A percentile compares a stretch with the other conserved stretches of the same genome.
phyloP scores from a whole-genome alignment of 2,329 filamentous ascomycete genomes.

The Aspergillus intermedius region DNA sequence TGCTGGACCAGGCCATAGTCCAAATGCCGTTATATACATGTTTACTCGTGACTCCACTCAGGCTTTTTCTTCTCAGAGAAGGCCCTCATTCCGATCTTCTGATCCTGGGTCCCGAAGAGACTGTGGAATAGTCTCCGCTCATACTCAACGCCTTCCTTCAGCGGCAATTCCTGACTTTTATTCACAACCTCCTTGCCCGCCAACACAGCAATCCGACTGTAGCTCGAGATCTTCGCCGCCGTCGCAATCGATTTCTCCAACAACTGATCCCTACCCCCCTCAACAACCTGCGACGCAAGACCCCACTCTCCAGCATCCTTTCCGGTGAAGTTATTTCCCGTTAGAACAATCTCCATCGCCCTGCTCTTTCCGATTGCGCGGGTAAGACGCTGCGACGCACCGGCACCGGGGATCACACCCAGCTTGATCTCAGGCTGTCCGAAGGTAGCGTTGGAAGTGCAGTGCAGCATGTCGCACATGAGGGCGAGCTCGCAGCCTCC shows the following conservation, averaged over 20 bases:
- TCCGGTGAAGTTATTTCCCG: conserved; percentile 76
- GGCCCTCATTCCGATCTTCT: conserved; percentile 94
- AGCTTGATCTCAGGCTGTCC: conserved; percentile 97
- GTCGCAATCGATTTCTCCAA: conserved; percentile 75
- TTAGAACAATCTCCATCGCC: conserved; percentile 88
- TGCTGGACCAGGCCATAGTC: too few species aligned
- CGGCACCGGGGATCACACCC: conserved; percentile 84
- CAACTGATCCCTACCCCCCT: conserved; percentile 66
- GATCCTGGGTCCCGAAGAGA: conserved; percentile 88
- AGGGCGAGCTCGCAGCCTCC: conserved; percentile 95
- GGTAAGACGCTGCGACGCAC: conserved; percentile 83
- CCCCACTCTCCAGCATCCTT: conserved; percentile 85
- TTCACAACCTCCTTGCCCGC: conserved; percentile 98
- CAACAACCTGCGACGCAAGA: conserved; percentile 74
- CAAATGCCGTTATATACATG: not conserved
- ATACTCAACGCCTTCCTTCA: conserved; percentile 89
- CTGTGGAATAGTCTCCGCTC: conserved; percentile 90
- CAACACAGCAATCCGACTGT: conserved; percentile 79
- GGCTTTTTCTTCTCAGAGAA: conserved; percentile 94
- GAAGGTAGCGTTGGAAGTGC: conserved; percentile 77
- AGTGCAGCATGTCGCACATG: conserved; percentile 96
- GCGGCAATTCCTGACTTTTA: conserved; percentile 86
- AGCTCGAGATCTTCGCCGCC: conserved; percentile 81
- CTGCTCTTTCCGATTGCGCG: conserved; percentile 74
- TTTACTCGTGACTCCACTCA: conserved; percentile 75